These are phyloP conservation scores for Trametes versicolor DNA, from an alignment of 1,284 basidiomycete species.

Conservation along the genomic window DNA sequence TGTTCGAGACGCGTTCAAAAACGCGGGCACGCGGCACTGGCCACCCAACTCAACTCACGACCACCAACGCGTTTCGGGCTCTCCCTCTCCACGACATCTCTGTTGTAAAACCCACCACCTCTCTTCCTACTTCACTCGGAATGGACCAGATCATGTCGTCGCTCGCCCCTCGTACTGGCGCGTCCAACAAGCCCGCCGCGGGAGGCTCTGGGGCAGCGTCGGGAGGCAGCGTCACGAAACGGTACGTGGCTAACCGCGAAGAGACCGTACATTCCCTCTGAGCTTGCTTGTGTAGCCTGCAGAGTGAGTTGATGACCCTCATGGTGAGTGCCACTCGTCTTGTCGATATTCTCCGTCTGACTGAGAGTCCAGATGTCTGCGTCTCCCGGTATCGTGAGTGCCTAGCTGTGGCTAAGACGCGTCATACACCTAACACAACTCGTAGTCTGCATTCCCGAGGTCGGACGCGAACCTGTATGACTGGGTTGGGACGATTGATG, in stretches of 20 bases:
- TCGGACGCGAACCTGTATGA: constrained; percentile 85
- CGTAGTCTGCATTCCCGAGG: constrained; percentile 85
- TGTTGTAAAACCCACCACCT: neutral
- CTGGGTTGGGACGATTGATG: constrained; percentile 87
- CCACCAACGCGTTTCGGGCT: constrained; percentile 23
- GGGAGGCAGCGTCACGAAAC: constrained; percentile 82
- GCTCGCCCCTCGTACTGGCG: constrained; percentile 63
- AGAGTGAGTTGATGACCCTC: constrained; percentile 84
- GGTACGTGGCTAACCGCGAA: constrained; percentile 51
- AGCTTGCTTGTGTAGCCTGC: constrained; percentile 56
- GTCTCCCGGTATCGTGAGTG: constrained; percentile 80
- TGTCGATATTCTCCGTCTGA: constrained; percentile 12
- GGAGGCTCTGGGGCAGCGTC: constrained; percentile 61
- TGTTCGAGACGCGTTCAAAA: constrained; percentile 40
- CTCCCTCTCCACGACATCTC: constrained; percentile 8
- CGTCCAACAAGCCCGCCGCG: constrained; percentile 60
- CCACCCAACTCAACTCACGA: constrained; percentile 25
- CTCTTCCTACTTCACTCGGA: neutral
- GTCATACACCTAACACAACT: constrained; percentile 4
- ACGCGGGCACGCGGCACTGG: constrained; percentile 17
- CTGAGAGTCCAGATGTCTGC: constrained; percentile 73
- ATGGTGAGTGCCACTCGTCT: constrained; percentile 63
- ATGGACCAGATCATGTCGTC: constrained; percentile 82
- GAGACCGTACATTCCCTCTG: constrained; percentile 22
- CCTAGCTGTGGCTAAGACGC: constrained; percentile 3